Percentiles rank a stretch among this genome's conserved stretches.
These are phyloP conservation scores for Hydnum rufescens DNA, from an alignment of 768 basidiomycete species.

Conservation along the genomic window DNA sequence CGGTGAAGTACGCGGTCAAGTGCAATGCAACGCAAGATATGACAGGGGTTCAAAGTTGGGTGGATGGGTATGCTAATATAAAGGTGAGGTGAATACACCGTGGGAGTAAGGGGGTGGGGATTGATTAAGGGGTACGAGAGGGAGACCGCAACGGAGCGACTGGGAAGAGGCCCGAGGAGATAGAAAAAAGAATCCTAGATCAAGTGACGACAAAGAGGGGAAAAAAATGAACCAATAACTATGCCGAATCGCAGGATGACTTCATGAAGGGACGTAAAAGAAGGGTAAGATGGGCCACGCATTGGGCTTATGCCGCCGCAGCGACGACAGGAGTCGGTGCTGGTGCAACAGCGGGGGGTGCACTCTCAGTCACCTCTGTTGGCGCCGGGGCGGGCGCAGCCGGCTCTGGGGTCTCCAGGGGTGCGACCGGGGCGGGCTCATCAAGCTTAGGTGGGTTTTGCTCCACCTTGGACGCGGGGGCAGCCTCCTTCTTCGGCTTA, in stretches of 20 bases:
- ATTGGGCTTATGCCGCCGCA: conserved; percentile 47
- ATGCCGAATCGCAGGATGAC: not conserved
- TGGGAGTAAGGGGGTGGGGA: no score
- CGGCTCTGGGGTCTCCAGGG: conserved; percentile 47
- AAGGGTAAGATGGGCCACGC: conserved; percentile 2
- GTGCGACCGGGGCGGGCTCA: conserved; percentile 60
- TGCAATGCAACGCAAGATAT: not conserved
- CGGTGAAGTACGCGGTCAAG: not conserved
- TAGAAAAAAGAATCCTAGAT: not conserved
- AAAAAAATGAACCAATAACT: not conserved
- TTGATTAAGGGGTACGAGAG: no score
- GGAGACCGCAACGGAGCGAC: not conserved
- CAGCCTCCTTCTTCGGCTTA: conserved; percentile 34
- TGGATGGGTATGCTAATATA: not conserved
- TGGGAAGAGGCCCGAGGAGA: not conserved
- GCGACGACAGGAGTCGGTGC: conserved; percentile 48
- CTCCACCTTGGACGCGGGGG: conserved; percentile 54
- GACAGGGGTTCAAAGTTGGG: not conserved
- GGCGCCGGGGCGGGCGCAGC: conserved; percentile 20
- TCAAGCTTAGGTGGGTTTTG: conserved; percentile 82
- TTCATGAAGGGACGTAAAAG: conserved; percentile 2
- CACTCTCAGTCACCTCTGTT: conserved; percentile 20
- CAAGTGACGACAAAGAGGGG: not conserved
- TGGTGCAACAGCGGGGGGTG: conserved; percentile 26
- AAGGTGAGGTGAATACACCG: no score